phyloP scores from a whole-genome alignment of 2,329 filamentous ascomycete species.

The Cercospora sp. region DNA sequence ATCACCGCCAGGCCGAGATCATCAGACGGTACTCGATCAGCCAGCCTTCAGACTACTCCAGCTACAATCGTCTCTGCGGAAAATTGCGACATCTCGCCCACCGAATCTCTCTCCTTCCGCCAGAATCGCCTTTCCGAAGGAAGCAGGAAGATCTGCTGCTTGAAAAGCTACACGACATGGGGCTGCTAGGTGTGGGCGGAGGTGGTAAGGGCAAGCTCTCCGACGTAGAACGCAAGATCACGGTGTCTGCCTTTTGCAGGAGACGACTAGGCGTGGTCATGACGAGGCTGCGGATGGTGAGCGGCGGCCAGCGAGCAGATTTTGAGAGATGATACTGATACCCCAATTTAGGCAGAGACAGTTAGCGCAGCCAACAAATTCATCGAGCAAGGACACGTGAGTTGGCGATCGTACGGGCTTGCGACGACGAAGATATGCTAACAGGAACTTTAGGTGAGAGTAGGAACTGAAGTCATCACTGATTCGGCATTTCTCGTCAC shows the following conservation, averaged over 20 bases:
- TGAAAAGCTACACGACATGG: constrained; percentile 91
- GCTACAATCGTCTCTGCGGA: constrained; percentile 49
- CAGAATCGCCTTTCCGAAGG: constrained; percentile 73
- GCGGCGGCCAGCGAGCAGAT: neutral
- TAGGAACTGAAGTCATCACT: constrained; percentile 85
- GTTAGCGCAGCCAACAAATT: constrained; percentile 78
- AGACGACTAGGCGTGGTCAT: constrained; percentile 84
- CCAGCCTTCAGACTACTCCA: constrained; percentile 79
- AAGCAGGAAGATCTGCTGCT: constrained; percentile 86
- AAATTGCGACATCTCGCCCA: constrained; percentile 89
- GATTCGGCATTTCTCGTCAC: constrained; percentile 89
- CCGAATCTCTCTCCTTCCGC: constrained; percentile 75
- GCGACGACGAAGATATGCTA: constrained; percentile 4
- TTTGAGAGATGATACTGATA: neutral
- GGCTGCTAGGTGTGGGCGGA: constrained; percentile 72
- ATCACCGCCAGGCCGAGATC: constrained; percentile 79
- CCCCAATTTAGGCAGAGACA: constrained; percentile 62
- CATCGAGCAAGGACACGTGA: constrained; percentile 81
- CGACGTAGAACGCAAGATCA: constrained; percentile 79
- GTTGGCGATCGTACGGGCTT: neutral
- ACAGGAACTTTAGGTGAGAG: constrained; percentile 58
- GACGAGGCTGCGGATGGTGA: constrained; percentile 77
- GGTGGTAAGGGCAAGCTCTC: constrained; percentile 61
- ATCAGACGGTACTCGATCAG: constrained; percentile 87
- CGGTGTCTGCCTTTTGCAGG: constrained; percentile 84